Evolutionary conservation across 441 rosid species (phyloP).

Genomic region (Corymbia calophylla): DNA sequence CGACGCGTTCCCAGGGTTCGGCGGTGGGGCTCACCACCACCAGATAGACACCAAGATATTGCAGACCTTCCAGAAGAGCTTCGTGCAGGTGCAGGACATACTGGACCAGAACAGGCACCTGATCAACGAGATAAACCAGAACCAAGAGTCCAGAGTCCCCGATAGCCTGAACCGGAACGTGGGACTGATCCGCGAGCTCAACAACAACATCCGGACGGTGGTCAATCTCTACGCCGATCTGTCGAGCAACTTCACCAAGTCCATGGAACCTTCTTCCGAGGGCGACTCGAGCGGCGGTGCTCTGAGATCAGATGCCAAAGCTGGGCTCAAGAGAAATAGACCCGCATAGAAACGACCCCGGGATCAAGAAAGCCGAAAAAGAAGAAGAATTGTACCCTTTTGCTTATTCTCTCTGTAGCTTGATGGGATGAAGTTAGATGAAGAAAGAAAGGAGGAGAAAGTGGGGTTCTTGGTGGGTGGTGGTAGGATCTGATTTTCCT

Average conservation of each 20-base stretch:
- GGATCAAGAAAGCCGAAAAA: not conserved
- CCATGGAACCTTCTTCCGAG: slow-evolving; percentile 12
- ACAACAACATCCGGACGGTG: slow-evolving; percentile 17
- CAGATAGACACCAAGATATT: slow-evolving; percentile 10
- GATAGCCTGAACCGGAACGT: slow-evolving; percentile 15
- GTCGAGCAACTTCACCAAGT: slow-evolving; percentile 12
- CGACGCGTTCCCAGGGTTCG: not conserved
- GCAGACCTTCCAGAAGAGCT: slow-evolving; percentile 18
- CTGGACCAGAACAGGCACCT: slow-evolving; percentile 13
- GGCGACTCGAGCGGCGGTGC: slow-evolving; percentile 4
- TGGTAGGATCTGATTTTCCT: not conserved
- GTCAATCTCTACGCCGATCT: slow-evolving; percentile 19
- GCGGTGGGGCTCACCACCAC: not conserved
- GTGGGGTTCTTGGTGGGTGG: not conserved
- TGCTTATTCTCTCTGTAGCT: not conserved
- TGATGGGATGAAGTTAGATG: not conserved
- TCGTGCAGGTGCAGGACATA: slow-evolving; percentile 12
- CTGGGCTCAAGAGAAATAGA: slow-evolving; percentile 13
- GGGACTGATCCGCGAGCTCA: slow-evolving; percentile 17
- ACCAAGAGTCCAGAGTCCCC: slow-evolving; percentile 12
- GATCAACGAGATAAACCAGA: slow-evolving; percentile 13
- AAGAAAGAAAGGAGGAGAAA: not conserved
- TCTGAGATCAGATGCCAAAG: slow-evolving; percentile 2
- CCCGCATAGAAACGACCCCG: slow-evolving; percentile 4
- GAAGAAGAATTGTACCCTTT: not conserved